Percentiles rank a stretch among this genome's conserved stretches.
Conservation (phyloP, 2,329 filamentous ascomycete genomes). For the Corinectria fuckeliana region DNA sequence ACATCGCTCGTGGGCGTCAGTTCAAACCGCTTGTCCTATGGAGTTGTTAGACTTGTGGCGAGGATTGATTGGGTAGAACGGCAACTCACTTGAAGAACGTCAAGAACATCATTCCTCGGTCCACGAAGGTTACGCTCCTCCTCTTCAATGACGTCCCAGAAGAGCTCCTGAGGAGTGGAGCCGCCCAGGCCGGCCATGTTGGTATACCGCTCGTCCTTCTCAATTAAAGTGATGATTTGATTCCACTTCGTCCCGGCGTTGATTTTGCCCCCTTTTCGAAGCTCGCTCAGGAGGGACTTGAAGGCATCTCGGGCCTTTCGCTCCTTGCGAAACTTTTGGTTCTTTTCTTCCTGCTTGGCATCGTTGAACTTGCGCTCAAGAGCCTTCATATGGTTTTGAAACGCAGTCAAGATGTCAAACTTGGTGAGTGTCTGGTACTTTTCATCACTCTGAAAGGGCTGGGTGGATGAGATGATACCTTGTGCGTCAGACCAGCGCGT, state of each 20-base stretch:
- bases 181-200: constrained; percentile 84
- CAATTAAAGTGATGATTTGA: constrained; percentile 75
- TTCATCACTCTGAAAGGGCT: constrained; percentile 78
- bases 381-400: constrained; percentile 93
- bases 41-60: constrained; percentile 16
- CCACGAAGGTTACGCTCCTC: constrained; percentile 87
- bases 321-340: constrained; percentile 78
- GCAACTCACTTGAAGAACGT: constrained; percentile 80
- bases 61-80: not conserved
- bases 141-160: constrained; percentile 95
- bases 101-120: constrained; percentile 81
- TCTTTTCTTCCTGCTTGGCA: constrained; percentile 85
- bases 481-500: constrained; percentile 94
- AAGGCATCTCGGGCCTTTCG: constrained; percentile 87
- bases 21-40: constrained; percentile 87
- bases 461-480: constrained; percentile 77
- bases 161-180: constrained; percentile 87
- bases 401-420: constrained; percentile 88
- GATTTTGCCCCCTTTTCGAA: constrained; percentile 79
- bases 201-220: constrained; percentile 81
- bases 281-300: constrained; percentile 74
- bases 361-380: constrained; percentile 93
- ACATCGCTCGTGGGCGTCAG: constrained; percentile 85
- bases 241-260: constrained; percentile 92
- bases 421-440: constrained; percentile 87